phyloP scores from a whole-genome alignment of 2,329 filamentous ascomycete genomes.

The Dothidotthia symphoricarpi region DNA sequence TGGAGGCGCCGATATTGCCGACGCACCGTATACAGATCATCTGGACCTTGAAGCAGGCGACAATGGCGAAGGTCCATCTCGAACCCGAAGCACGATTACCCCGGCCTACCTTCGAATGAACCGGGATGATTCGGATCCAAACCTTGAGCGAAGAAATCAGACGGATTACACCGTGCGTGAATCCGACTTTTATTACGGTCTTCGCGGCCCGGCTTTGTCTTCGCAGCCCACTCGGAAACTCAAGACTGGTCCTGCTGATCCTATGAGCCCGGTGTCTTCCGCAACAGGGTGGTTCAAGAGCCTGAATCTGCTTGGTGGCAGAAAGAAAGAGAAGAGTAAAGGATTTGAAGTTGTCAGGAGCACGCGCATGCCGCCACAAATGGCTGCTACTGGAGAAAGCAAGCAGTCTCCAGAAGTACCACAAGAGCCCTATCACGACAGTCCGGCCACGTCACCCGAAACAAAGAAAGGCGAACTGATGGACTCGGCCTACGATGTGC shows the following conservation, averaged over 20 bases:
- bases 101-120: slow-evolving; percentile 54
- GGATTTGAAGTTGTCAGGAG: slow-evolving; percentile 96
- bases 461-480: slow-evolving; percentile 10
- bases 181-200: slow-evolving; percentile 94
- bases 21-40: slow-evolving; percentile 48
- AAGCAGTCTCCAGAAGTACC: slow-evolving; percentile 48
- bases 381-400: slow-evolving; percentile 64
- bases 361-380: slow-evolving; percentile 72
- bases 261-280: slow-evolving; percentile 84
- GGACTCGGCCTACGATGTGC: neutral
- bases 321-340: slow-evolving; percentile 91
- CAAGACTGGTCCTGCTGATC: slow-evolving; percentile 92
- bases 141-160: slow-evolving; percentile 55
- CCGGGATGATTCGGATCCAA: slow-evolving; percentile 53
- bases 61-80: slow-evolving; percentile 37
- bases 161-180: slow-evolving; percentile 92
- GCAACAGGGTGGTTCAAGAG: slow-evolving; percentile 85
- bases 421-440: slow-evolving; percentile 55
- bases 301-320: slow-evolving; percentile 66
- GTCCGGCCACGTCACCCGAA: slow-evolving; percentile 41
- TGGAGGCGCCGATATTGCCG: slow-evolving; percentile 49
- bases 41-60: slow-evolving; percentile 37
- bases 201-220: slow-evolving; percentile 81
- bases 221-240: slow-evolving; percentile 78
- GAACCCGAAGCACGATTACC: slow-evolving; percentile 12